These are phyloP conservation scores for Fusarium concolor DNA, from an alignment of 2,329 filamentous ascomycete species.

Conservation along the genomic window DNA sequence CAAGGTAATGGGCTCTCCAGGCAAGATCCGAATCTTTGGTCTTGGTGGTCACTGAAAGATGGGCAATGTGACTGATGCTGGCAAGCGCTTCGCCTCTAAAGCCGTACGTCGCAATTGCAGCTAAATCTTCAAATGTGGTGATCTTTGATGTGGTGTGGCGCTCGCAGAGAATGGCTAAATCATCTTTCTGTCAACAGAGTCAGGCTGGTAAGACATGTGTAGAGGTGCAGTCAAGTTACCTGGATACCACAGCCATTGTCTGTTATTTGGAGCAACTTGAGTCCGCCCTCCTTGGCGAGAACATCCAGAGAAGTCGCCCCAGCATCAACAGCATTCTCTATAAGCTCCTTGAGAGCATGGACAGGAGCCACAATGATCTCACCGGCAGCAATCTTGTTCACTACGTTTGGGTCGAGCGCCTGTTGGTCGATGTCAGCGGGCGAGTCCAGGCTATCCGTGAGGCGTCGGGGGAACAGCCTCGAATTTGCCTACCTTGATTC, in stretches of 20 bases:
- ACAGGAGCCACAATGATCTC: constrained; percentile 98
- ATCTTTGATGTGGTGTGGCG: constrained; percentile 97
- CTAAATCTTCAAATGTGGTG: constrained; percentile 90
- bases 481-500: constrained; percentile 60
- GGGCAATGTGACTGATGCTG: constrained; percentile 98
- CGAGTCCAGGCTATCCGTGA: constrained; percentile 1
- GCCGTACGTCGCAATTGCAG: constrained; percentile 93
- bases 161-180: constrained; percentile 91
- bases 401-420: constrained; percentile 90
- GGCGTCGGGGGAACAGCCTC: constrained; percentile 5
- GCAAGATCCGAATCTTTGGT: constrained; percentile 89
- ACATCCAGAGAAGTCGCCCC: constrained; percentile 92
- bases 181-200: constrained; percentile 75
- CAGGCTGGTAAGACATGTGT: constrained; percentile 10
- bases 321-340: constrained; percentile 98
- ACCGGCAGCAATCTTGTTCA: constrained; percentile 98
- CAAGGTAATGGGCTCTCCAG: constrained; percentile 89
- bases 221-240: constrained; percentile 58
- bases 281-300: constrained; percentile 90
- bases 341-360: constrained; percentile 94
- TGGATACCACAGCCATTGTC: constrained; percentile 98
- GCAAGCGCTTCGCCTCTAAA: constrained; percentile 96
- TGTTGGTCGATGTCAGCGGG: constrained; percentile 52
- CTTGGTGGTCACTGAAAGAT: constrained; percentile 93
- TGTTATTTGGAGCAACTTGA: constrained; percentile 95